phyloP scores from a whole-genome alignment of 2,329 filamentous ascomycete genomes.

The Ilyonectria robusta region DNA sequence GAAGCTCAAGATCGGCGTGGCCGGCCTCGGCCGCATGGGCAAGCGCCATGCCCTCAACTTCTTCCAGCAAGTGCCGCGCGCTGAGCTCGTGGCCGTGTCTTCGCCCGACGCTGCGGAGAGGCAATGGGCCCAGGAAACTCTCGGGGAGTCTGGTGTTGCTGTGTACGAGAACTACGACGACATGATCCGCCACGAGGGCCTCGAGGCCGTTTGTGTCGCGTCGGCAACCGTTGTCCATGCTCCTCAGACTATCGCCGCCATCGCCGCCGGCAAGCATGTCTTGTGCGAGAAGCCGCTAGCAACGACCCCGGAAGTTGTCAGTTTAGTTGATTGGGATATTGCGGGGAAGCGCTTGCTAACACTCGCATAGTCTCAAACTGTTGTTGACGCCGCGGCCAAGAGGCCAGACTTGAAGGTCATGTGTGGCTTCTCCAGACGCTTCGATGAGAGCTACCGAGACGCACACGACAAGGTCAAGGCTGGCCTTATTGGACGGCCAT shows the following conservation, averaged over 20 bases:
- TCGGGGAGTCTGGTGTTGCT: slow-evolving; percentile 59
- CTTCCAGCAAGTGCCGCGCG: slow-evolving; percentile 60
- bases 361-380: slow-evolving; percentile 1
- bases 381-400: slow-evolving; percentile 32
- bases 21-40: slow-evolving; percentile 68
- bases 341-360: not conserved
- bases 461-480: slow-evolving; percentile 66
- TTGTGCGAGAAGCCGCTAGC: slow-evolving; percentile 73
- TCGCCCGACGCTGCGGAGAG: slow-evolving; percentile 61
- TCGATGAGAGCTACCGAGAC: slow-evolving; percentile 76
- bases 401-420: slow-evolving; percentile 73
- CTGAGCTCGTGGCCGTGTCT: slow-evolving; percentile 65
- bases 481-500: slow-evolving; percentile 71
- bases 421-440: slow-evolving; percentile 60
- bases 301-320: slow-evolving; percentile 58
- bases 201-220: slow-evolving; percentile 59
- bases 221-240: slow-evolving; percentile 68
- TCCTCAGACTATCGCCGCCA: slow-evolving; percentile 69
- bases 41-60: slow-evolving; percentile 65
- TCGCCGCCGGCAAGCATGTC: slow-evolving; percentile 68
- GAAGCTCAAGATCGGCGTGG: slow-evolving; percentile 61
- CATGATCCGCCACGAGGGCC: slow-evolving; percentile 58
- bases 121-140: slow-evolving; percentile 59
- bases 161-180: slow-evolving; percentile 62
- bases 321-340: not conserved